Conservation (phyloP, 176 grass and related monocot genomes). For the Miscanthus lutarioriparius region DNA sequence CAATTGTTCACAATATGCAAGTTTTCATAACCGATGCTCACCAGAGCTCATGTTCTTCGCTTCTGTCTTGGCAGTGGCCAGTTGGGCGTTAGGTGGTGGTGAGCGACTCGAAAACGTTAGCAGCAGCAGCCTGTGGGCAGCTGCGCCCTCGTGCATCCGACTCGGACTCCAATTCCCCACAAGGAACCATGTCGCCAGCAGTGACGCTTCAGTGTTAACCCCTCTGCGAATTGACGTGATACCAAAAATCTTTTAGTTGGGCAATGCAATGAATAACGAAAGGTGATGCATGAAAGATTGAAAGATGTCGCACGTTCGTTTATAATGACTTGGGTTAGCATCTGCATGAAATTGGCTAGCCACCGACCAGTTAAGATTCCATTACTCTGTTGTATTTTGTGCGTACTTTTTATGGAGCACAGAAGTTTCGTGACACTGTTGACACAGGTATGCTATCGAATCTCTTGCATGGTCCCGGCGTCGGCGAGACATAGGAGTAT, state of each 20-base stretch:
- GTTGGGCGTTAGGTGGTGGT: conserved; percentile 34
- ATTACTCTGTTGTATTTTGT: conserved; percentile 11
- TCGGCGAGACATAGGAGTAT: conserved; percentile 17
- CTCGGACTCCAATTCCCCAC: conserved; percentile 8
- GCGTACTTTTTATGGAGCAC: neutral
- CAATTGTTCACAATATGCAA: conserved; percentile 26
- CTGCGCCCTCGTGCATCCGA: conserved; percentile 28
- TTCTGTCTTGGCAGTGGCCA: conserved; percentile 39
- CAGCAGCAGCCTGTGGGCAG: conserved; percentile 12
- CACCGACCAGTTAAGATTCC: conserved; percentile 26
- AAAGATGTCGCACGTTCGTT: conserved; percentile 24
- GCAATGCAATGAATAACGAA: conserved; percentile 17
- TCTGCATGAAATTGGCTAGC: conserved; percentile 38
- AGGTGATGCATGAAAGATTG: conserved; percentile 6
- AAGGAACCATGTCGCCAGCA: conserved; percentile 19
- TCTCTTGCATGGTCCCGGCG: neutral
- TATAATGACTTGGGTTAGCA: conserved; percentile 37
- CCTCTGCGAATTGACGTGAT: conserved; percentile 25
- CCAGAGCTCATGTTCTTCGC: conserved; percentile 14
- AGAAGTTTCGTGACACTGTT: conserved; percentile 7
- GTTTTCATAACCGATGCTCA: neutral
- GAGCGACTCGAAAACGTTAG: conserved; percentile 43
- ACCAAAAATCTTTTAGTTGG: conserved; percentile 20
- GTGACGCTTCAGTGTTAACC: conserved; percentile 43
- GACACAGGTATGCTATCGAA: conserved; percentile 19